A percentile compares a stretch with the other conserved stretches of the same genome.
phyloP scores from a whole-genome alignment of 495 filamentous ascomycete genomes.

The Massariosphaeria phaeospora region DNA sequence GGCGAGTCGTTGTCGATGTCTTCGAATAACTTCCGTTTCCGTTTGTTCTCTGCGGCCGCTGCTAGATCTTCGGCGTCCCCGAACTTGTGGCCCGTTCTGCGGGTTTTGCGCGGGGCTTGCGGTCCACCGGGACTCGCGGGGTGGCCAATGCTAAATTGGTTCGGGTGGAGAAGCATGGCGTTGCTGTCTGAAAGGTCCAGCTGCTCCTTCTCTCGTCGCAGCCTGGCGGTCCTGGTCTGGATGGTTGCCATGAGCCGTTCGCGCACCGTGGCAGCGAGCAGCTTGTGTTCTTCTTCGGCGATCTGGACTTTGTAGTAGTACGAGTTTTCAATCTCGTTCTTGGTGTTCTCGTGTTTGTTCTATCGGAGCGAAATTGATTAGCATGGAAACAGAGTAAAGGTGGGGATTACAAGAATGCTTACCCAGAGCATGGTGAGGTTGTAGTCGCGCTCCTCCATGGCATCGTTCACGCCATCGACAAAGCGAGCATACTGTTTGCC shows the following conservation, averaged over 20 bases:
- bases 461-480: constrained; percentile 76
- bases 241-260: constrained; percentile 78
- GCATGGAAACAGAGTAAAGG: neutral
- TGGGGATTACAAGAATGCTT: constrained; percentile 37
- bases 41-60: constrained; percentile 59
- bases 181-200: constrained; percentile 84
- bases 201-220: constrained; percentile 83
- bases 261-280: constrained; percentile 71
- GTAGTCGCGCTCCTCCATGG: constrained; percentile 76
- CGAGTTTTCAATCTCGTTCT: constrained; percentile 48
- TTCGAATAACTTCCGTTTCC: constrained; percentile 69
- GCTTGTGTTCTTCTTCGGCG: constrained; percentile 74
- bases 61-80: constrained; percentile 67
- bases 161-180: constrained; percentile 83
- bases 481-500: constrained; percentile 77
- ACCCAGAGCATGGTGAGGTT: constrained; percentile 72
- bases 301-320: constrained; percentile 63
- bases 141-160: constrained; percentile 73
- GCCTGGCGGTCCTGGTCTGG: constrained; percentile 64
- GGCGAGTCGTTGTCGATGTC: constrained; percentile 58
- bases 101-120: constrained; percentile 75
- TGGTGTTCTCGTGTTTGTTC: constrained; percentile 47
- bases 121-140: constrained; percentile 69
- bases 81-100: constrained; percentile 57
- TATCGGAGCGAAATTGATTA: constrained; percentile 19